Evolutionary conservation across 345 rosid species (phyloP), one percentile per base, ranked within the genome.

Genomic region (Boechera stricta): DNA sequence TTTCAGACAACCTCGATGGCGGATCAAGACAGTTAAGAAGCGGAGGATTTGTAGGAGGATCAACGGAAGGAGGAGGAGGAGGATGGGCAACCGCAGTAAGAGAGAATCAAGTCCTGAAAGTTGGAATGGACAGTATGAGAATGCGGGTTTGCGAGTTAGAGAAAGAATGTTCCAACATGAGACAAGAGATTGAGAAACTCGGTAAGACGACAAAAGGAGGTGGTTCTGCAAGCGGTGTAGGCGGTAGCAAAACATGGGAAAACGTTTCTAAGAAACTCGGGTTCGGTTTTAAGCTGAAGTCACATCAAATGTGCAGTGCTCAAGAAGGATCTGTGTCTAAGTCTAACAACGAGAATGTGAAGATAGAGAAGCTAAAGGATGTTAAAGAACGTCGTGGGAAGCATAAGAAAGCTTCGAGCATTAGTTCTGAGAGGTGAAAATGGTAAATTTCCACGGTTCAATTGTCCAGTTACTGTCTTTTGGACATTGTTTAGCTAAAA

Each of bases 51-150:
- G 70, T 83, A 64, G 88, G 85, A 24, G 90, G 91, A 61, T 84
- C 97, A 10, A 64, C 82, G 0, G 98, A 91, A 80, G 97, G 99
- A 90, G 57, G 28, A 48, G 80, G 78, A 67, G 78, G 73, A 47
- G 82, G 82, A 52, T 95, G 99, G 97, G 86, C 90, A 5, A 85
- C 97, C 5, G 93, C 99, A 1, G 96, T 91, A 47, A 84, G 96
- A 81, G 99, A 95, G 86, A 95, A 95, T 57, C 99, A 92, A 79
- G 99, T 92, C 5, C 59, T 95, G 84, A 95, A 91, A 81, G 98
- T 92, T 10, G 98, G 98, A 56, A 92, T 95, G 99, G 98, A 95
- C 63, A 89, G 79, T 77, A 95, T 95, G 99, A 89, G 97, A 79
- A 81, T 82, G 88, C 84, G 99, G 11, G 99, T 95, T 54, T 84